Percentiles rank a stretch among this genome's conserved stretches.
Evolutionary conservation across 176 grass and related monocot species (phyloP).

Genomic region (Chloris gayana): DNA sequence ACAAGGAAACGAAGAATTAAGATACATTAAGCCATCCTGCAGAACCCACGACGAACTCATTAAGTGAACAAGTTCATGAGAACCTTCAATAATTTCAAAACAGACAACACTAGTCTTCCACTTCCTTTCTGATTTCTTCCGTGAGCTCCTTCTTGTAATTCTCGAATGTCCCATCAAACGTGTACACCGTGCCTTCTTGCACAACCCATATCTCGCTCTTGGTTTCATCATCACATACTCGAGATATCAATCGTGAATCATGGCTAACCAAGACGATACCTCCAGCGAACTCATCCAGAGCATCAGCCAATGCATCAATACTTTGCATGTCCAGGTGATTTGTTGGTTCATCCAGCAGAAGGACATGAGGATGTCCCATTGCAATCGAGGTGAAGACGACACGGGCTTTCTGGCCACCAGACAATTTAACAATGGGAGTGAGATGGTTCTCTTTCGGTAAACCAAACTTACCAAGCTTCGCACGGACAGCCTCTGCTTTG

Average conservation of each 20-base stretch:
- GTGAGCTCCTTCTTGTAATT: constrained; percentile 95
- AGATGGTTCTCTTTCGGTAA: constrained; percentile 95
- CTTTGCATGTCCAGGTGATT: constrained; percentile 99
- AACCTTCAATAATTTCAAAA: too few species aligned
- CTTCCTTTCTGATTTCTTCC: constrained; percentile 91
- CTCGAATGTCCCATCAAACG: constrained; percentile 75
- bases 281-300: constrained; percentile 92
- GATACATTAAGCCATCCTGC: too few species aligned
- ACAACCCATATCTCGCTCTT: constrained; percentile 96
- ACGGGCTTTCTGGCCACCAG: constrained; percentile 87
- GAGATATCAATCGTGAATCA: constrained; percentile 84
- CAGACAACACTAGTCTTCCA: constrained; percentile 57
- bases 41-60: too few species aligned
- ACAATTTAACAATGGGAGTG: constrained; percentile 93
- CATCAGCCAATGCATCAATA: constrained; percentile 90
- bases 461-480: constrained; percentile 97
- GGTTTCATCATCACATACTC: constrained; percentile 86
- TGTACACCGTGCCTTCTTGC: constrained; percentile 85
- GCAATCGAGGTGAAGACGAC: constrained; percentile 98
- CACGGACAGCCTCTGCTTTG: constrained; percentile 87
- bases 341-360: constrained; percentile 91
- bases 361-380: constrained; percentile 90
- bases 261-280: constrained; percentile 94
- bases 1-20: too few species aligned
- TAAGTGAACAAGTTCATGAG: too few species aligned